phyloP scores from a whole-genome alignment of 768 basidiomycete genomes.

The Lyophyllum decastes region DNA sequence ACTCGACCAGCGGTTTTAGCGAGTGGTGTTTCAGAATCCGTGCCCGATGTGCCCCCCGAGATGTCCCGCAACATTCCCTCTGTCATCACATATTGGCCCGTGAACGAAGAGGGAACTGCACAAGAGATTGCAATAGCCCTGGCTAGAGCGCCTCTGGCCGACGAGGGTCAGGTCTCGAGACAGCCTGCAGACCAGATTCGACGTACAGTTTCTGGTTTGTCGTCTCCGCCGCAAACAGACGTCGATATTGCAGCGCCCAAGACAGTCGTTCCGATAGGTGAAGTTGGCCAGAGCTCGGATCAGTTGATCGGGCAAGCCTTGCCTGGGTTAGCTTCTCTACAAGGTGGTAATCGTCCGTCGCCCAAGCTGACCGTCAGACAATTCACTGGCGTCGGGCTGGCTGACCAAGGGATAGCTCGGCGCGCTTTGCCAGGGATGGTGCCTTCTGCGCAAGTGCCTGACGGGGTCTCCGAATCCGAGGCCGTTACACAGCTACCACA shows the following conservation, averaged over 20 bases:
- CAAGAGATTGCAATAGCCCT: neutral
- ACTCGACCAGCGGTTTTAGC: neutral
- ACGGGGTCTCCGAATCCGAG: neutral
- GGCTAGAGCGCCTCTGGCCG: neutral
- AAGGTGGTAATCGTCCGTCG: neutral
- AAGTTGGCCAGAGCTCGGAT: neutral
- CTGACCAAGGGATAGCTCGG: neutral
- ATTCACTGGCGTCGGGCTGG: neutral
- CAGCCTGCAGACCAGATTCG: neutral
- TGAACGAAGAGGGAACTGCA: neutral
- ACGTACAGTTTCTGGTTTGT: neutral
- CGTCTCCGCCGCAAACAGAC: neutral
- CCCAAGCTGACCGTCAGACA: neutral
- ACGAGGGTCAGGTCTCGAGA: neutral
- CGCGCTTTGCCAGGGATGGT: conserved; percentile 9
- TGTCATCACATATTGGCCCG: neutral
- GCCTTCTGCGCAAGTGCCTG: neutral
- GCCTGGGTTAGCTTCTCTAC: conserved; percentile 9
- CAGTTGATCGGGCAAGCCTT: conserved; percentile 9
- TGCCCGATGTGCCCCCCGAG: neutral
- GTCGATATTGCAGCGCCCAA: neutral
- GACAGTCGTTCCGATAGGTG: neutral
- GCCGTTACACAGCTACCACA: neutral
- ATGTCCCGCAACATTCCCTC: neutral
- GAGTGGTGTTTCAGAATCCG: neutral